Percentiles rank a stretch among this genome's conserved stretches.
phyloP scores from a whole-genome alignment of 1,284 basidiomycete genomes.

The Exsudoporus floridanus region DNA sequence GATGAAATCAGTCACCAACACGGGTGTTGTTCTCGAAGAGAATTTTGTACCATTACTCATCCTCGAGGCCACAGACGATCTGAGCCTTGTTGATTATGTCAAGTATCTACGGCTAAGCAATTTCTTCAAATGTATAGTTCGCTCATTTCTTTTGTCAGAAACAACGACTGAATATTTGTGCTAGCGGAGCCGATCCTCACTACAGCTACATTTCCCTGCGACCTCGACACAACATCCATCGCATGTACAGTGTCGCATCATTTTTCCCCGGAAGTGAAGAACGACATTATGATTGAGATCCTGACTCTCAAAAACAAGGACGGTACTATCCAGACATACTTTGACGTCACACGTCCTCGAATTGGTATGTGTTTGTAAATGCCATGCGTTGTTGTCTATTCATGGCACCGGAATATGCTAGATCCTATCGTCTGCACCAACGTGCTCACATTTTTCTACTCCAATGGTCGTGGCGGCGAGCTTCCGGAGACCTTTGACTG shows the following conservation, averaged over 20 bases:
- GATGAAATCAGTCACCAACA: constrained; percentile 22
- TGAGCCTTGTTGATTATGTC: constrained; percentile 21
- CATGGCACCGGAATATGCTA: not conserved
- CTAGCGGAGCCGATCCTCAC: constrained; percentile 12
- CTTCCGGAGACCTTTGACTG: constrained; percentile 23
- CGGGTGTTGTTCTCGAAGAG: constrained; percentile 20
- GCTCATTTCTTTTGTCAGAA: not conserved
- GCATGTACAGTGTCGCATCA: constrained; percentile 23
- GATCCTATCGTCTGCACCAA: constrained; percentile 24
- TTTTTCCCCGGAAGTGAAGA: constrained; percentile 15
- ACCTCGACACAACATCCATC: constrained; percentile 24
- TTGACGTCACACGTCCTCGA: constrained; percentile 19
- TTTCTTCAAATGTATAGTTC: constrained; percentile 19
- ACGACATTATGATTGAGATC: constrained; percentile 27
- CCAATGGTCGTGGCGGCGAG: constrained; percentile 21
- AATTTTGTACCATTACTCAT: constrained; percentile 27
- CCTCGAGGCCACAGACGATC: constrained; percentile 18
- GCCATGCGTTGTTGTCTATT: not conserved
- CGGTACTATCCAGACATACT: constrained; percentile 23
- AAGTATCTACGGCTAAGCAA: constrained; percentile 23
- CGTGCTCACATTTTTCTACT: constrained; percentile 21
- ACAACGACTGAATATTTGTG: not conserved
- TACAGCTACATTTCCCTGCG: constrained; percentile 12
- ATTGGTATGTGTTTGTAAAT: constrained; percentile 13
- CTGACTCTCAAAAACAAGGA: constrained; percentile 19